A percentile compares a stretch with the other conserved stretches of the same genome.
Conservation (phyloP, 2,329 filamentous ascomycete genomes). For the Penicillium paneum region DNA sequence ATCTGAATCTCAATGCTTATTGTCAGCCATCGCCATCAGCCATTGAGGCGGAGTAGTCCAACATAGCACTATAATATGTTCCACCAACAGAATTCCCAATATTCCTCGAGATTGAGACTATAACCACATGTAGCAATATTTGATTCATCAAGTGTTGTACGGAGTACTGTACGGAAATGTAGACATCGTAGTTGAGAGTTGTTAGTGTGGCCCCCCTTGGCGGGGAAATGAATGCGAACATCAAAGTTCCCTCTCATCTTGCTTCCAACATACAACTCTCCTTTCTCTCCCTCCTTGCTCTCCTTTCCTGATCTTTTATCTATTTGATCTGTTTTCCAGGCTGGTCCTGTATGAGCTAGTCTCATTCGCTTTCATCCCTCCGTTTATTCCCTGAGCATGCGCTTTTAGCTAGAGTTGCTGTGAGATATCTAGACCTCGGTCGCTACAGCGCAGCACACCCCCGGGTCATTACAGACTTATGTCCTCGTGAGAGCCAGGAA, state of each 20-base stretch:
- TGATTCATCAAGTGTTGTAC: background rate
- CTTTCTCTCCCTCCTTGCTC: constrained; percentile 11
- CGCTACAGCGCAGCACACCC: background rate
- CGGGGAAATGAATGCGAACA: constrained; percentile 11
- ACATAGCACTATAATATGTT: background rate
- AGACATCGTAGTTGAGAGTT: background rate
- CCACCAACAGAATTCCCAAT: too few relatives aligned
- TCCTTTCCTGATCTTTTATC: constrained; percentile 2
- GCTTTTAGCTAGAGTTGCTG: background rate
- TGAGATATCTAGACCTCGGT: constrained; percentile 7
- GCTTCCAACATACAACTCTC: background rate
- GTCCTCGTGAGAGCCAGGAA: constrained; percentile 7
- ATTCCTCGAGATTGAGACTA: background rate
- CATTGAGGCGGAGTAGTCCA: background rate
- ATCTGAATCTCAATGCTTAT: background rate
- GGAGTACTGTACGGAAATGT: background rate
- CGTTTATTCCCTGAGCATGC: constrained; percentile 18
- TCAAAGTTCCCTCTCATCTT: constrained; percentile 12
- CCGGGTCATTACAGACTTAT: background rate
- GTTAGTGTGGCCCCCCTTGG: background rate
- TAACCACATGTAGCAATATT: background rate
- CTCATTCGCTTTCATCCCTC: constrained; percentile 11
- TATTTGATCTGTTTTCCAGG: constrained; percentile 19
- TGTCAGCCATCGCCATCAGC: background rate
- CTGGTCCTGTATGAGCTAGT: constrained; percentile 33